phyloP scores from a whole-genome alignment of 2,329 filamentous ascomycete genomes.

The Botrytis pseudocinerea region DNA sequence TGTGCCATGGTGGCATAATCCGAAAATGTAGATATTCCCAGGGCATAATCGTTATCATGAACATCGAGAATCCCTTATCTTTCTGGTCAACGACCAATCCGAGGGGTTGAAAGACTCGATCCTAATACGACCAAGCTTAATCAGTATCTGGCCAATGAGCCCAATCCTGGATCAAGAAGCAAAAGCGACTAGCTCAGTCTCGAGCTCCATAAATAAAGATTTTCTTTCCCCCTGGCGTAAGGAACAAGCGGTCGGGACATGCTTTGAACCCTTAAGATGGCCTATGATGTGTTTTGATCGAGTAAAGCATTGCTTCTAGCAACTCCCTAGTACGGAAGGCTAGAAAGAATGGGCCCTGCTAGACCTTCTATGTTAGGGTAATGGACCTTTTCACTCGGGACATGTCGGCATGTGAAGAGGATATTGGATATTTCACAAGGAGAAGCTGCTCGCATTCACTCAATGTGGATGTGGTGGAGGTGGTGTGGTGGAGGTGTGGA shows the following conservation, averaged over 20 bases:
- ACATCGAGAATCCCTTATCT: conserved; percentile 10
- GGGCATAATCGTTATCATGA: conserved; percentile 5
- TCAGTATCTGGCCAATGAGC: background rate
- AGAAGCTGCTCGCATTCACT: background rate
- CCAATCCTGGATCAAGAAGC: background rate
- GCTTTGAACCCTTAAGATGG: background rate
- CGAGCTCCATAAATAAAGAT: conserved; percentile 2
- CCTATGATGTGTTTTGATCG: conserved; percentile 23
- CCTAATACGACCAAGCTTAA: background rate
- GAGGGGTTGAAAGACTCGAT: background rate
- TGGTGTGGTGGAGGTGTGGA: background rate
- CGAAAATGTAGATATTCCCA: conserved; percentile 4
- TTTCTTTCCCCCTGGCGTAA: background rate
- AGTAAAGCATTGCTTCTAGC: conserved; percentile 9
- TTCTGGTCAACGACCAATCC: conserved; percentile 3
- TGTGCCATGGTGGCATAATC: background rate
- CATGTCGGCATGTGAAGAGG: background rate
- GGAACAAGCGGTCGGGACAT: background rate
- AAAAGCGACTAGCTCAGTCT: conserved; percentile 2
- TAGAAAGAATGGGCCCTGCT: background rate
- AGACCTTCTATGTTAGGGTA: background rate
- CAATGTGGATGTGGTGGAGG: background rate
- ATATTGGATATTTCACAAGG: background rate
- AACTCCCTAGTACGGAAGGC: background rate
- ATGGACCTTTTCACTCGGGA: background rate